Conservation (phyloP, 768 basidiomycete genomes). For the Leccinum fibrillosum region DNA sequence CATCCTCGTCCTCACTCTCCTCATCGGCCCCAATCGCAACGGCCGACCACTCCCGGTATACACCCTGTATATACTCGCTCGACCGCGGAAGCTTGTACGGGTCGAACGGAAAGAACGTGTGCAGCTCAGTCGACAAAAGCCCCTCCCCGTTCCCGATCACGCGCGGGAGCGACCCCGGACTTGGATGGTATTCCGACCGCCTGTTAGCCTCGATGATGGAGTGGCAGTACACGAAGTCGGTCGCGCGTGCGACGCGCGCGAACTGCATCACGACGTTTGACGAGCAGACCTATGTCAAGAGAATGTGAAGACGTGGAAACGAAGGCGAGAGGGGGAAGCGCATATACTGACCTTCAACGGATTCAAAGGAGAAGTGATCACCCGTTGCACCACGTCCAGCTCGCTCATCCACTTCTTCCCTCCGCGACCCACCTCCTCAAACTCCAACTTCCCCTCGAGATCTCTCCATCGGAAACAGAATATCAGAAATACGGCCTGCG, state of each 20-base stretch:
- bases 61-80: slow-evolving; percentile 66
- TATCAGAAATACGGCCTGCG: slow-evolving; percentile 90
- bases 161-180: slow-evolving; percentile 19
- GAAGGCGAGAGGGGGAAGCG: neutral
- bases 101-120: slow-evolving; percentile 97
- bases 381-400: slow-evolving; percentile 73
- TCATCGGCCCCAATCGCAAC: slow-evolving; percentile 71
- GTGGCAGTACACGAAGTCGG: slow-evolving; percentile 92
- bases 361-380: slow-evolving; percentile 79
- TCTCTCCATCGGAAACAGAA: slow-evolving; percentile 99
- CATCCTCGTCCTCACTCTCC: slow-evolving; percentile 64
- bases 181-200: slow-evolving; percentile 51
- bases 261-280: slow-evolving; percentile 90
- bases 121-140: slow-evolving; percentile 64
- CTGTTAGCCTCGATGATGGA: slow-evolving; percentile 88
- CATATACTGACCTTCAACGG: slow-evolving; percentile 58
- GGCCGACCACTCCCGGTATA: slow-evolving; percentile 88
- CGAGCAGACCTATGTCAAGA: slow-evolving; percentile 72
- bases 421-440: slow-evolving; percentile 50
- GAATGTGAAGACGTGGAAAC: neutral
- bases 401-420: slow-evolving; percentile 82
- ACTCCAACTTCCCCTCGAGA: slow-evolving; percentile 48
- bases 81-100: slow-evolving; percentile 89
- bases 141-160: slow-evolving; percentile 28
- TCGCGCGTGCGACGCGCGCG: slow-evolving; percentile 86